Evolutionary conservation across 148 eudicot genomes (phyloP), one percentile per base, ranked within the genome.

Genomic region (Diospyros kaki): DNA sequence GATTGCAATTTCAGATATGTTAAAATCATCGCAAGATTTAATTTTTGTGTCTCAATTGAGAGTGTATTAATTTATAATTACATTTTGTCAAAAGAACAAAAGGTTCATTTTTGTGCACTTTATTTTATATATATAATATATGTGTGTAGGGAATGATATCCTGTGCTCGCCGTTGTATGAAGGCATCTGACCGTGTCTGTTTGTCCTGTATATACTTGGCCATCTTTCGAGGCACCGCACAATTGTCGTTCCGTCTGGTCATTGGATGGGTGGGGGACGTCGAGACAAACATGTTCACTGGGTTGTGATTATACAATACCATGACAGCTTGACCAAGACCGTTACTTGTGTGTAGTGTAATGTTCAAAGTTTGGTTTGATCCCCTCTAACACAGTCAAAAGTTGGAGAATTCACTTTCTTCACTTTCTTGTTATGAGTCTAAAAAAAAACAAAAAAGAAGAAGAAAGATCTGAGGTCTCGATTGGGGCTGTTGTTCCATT

Each of bases 351-450:
- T 54, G 9, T 54, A 2, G 9, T 54, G 9, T 54, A 9, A 54
- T 2, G 9, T 54, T 54, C 1, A 3, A 54, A 8, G 3, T 54
- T 54, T 54, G 9, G 4, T 14, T 44, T 41, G 14, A 1, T n/a
- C 2, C 10, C 55, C 1, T 41, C 13, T 41, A 51, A 43, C 38
- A 43, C 7, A 13, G 74, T 42, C 52, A 56, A 66, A 55, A 66
- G 71, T 75, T 41, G 64, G 52, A 39, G 41, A 28, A 45, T 51
- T 75, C 43, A 75, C 77, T 55, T 65, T 64, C 53, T 65, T 39
- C 14, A 11, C 64, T 43, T 63, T 5, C 15, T 17, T 28, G 28
- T 28, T 28, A 28, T 28, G 28, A 28, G 28, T 28, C 0, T 28
- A 28, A 28, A 28, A 28, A 28, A 28, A 28, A 28, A 5, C 41